Conservation (phyloP, 768 basidiomycete genomes). For the Suillus occidentalis region DNA sequence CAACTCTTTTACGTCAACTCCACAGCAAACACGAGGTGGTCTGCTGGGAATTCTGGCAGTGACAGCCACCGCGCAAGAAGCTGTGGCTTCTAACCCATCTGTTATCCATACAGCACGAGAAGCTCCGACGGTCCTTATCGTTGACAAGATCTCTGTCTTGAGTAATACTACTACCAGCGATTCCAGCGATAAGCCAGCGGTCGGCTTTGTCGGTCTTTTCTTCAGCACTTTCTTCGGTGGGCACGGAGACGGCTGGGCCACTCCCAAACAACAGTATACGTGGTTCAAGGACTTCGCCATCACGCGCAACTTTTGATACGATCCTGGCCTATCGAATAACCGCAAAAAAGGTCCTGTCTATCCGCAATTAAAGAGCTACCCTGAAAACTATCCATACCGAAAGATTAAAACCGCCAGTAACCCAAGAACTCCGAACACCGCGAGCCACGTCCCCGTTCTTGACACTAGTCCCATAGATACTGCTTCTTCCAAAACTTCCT, state of each 20-base stretch:
- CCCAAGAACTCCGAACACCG: conserved; percentile 16
- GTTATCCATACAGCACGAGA: background rate
- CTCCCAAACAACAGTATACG: conserved; percentile 70
- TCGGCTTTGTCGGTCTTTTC: conserved; percentile 59
- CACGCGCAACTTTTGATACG: conserved; percentile 21
- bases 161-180: background rate
- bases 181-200: conserved; percentile 17
- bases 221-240: conserved; percentile 87
- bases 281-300: conserved; percentile 77
- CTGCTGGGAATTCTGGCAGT: background rate
- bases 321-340: background rate
- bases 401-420: conserved; percentile 27
- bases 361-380: background rate
- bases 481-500: conserved; percentile 54
- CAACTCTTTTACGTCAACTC: background rate
- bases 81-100: background rate
- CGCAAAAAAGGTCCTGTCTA: background rate
- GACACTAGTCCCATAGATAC: conserved; percentile 50
- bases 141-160: background rate
- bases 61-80: background rate
- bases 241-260: conserved; percentile 62
- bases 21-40: conserved; percentile 1
- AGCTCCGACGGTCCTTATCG: background rate
- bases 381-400: conserved; percentile 19
- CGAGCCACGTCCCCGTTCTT: conserved; percentile 3